A percentile compares a stretch with the other conserved stretches of the same genome.
These are phyloP conservation scores for Pythium rishiriense DNA, from an alignment of 352 stramenopile genomes.

Conservation along the genomic window DNA sequence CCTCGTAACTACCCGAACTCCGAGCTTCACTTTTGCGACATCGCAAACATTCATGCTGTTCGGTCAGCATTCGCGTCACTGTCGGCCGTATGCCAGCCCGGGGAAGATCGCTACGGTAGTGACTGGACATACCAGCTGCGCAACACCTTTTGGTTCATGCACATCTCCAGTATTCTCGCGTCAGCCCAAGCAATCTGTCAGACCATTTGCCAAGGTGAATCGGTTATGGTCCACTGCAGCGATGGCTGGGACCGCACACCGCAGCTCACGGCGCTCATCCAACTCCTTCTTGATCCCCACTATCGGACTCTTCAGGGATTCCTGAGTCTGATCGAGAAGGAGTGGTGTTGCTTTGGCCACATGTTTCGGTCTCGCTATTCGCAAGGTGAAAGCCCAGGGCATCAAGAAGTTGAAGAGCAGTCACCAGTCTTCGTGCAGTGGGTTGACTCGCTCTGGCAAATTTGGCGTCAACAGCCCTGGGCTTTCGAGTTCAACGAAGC, in stretches of 20 bases:
- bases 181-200: constrained; percentile 94
- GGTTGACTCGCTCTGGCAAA: constrained; percentile 97
- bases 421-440: constrained; percentile 99
- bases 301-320: constrained; percentile 97
- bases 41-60: constrained; percentile 99
- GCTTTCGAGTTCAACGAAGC: constrained; percentile 98
- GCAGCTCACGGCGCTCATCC: constrained; percentile 94
- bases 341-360: constrained; percentile 99
- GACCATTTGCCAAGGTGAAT: constrained; percentile 92
- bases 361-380: constrained; percentile 97
- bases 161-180: constrained; percentile 95
- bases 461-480: constrained; percentile 95
- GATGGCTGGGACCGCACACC: constrained; percentile 99
- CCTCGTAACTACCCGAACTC: constrained; percentile 94
- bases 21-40: constrained; percentile 97
- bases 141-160: constrained; percentile 97
- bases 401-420: constrained; percentile 95
- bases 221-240: constrained; percentile 98
- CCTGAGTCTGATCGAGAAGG: constrained; percentile 97
- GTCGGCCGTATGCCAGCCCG: constrained; percentile 72
- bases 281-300: constrained; percentile 98
- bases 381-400: constrained; percentile 92
- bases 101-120: constrained; percentile 66
- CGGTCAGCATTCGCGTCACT: constrained; percentile 87
- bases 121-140: constrained; percentile 91